Evolutionary conservation across 2,329 filamentous ascomycete species (phyloP).

Genomic region (Metarhizium album): DNA sequence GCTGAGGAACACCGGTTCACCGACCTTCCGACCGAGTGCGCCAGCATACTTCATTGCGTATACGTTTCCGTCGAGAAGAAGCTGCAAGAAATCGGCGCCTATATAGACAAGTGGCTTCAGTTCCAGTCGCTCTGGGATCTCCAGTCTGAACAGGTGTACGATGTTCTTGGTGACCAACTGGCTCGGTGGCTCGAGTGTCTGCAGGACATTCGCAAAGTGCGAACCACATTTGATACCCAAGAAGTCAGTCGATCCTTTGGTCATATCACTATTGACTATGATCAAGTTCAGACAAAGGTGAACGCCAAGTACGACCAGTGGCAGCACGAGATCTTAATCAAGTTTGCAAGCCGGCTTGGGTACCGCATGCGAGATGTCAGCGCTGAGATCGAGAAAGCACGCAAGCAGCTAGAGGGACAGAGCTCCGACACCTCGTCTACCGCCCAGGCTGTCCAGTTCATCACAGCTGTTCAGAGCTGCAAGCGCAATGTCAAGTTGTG

Average conservation of each 20-base stretch:
- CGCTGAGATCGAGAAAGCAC: constrained; percentile 80
- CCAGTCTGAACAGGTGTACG: constrained; percentile 90
- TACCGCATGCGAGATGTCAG: constrained; percentile 88
- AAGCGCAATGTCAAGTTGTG: constrained; percentile 88
- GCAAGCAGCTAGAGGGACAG: constrained; percentile 82
- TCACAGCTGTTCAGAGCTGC: constrained; percentile 93
- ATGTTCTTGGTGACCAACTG: constrained; percentile 80
- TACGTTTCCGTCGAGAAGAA: constrained; percentile 79
- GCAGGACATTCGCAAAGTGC: constrained; percentile 93
- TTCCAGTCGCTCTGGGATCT: constrained; percentile 98
- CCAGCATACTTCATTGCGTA: constrained; percentile 65
- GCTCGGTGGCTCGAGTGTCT: constrained; percentile 88
- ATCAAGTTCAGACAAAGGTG: constrained; percentile 96
- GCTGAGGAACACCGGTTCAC: constrained; percentile 65
- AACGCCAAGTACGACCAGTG: constrained; percentile 99
- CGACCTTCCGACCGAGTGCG: constrained; percentile 74
- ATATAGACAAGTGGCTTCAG: constrained; percentile 96
- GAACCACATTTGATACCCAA: constrained; percentile 93
- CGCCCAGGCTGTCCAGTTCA: constrained; percentile 94
- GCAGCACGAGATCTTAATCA: constrained; percentile 93
- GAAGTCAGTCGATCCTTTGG: constrained; percentile 90
- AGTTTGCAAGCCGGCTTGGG: constrained; percentile 83
- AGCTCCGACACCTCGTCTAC: constrained; percentile 91
- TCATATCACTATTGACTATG: constrained; percentile 91
- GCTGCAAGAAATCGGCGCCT: constrained; percentile 65